Evolutionary conservation across 805 yeast species (phyloP).

Genomic region (Ogataea polymorpha): DNA sequence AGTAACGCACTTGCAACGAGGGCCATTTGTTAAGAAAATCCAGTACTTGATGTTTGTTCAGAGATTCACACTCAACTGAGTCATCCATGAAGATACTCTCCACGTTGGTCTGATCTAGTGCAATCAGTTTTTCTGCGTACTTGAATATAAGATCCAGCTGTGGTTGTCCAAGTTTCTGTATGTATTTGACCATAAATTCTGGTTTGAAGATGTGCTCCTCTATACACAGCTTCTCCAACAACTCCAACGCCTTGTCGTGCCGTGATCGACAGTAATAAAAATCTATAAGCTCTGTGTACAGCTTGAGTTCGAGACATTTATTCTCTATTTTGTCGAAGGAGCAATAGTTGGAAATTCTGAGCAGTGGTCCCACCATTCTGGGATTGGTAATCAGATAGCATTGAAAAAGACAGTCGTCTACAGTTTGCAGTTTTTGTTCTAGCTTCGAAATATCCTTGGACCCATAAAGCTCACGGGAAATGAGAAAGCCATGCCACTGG

Average conservation of each 20-base stretch:
- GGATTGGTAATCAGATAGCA: constrained; percentile 70
- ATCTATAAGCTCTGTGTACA: constrained; percentile 69
- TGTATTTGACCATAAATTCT: constrained; percentile 52
- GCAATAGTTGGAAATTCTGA: constrained; percentile 74
- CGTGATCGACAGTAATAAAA: constrained; percentile 62
- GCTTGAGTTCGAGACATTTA: constrained; percentile 44
- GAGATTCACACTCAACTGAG: constrained; percentile 54
- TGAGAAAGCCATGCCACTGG: constrained; percentile 46
- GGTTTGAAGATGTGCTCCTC: constrained; percentile 31
- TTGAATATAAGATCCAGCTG: constrained; percentile 54
- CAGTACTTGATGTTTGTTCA: constrained; percentile 52
- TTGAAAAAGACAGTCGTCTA: constrained; percentile 78
- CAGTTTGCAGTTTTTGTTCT: constrained; percentile 40
- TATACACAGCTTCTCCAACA: constrained; percentile 42
- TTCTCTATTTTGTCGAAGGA: constrained; percentile 58
- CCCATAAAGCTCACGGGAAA: constrained; percentile 40
- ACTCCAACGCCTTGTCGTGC: constrained; percentile 65
- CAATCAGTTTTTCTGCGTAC: constrained; percentile 52
- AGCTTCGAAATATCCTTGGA: constrained; percentile 16
- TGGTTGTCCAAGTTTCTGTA: constrained; percentile 50
- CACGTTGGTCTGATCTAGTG: constrained; percentile 36
- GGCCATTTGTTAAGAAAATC: constrained; percentile 40
- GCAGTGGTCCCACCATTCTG: constrained; percentile 75
- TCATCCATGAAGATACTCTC: constrained; percentile 61
- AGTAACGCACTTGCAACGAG: constrained; percentile 41